These are phyloP conservation scores for Colletotrichum caudatum DNA, from an alignment of 2,329 filamentous ascomycete genomes.

Conservation along the genomic window DNA sequence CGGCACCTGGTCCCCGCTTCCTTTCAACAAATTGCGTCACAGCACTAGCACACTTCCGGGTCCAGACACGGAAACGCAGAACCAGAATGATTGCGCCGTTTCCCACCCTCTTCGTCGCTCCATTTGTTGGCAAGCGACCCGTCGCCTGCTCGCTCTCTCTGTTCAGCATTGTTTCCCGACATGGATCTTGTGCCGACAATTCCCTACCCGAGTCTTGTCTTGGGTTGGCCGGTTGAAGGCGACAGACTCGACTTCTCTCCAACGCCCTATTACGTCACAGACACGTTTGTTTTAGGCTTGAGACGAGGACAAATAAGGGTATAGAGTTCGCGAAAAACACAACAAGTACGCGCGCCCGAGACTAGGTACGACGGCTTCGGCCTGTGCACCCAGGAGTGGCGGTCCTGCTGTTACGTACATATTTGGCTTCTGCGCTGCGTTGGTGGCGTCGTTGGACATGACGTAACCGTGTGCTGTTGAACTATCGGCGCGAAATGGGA, in stretches of 20 bases:
- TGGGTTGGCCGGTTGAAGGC: background rate
- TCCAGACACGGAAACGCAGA: background rate
- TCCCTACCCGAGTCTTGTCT: background rate
- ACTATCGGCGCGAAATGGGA: constrained; percentile 20
- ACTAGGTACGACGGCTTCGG: constrained; percentile 17
- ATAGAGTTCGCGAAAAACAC: constrained; percentile 38
- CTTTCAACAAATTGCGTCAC: constrained; percentile 42
- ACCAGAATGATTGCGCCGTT: background rate
- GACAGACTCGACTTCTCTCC: background rate
- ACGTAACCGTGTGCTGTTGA: constrained; percentile 35
- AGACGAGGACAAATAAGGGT: constrained; percentile 29
- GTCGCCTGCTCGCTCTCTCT: background rate
- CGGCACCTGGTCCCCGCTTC: constrained; percentile 17
- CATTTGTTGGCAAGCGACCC: no score
- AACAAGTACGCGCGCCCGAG: constrained; percentile 16
- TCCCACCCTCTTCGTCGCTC: background rate
- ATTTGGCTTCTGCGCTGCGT: constrained; percentile 16
- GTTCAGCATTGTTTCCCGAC: background rate
- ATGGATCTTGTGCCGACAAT: background rate
- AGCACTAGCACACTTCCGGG: constrained; percentile 28
- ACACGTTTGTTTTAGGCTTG: constrained; percentile 30
- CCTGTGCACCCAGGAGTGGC: constrained; percentile 8
- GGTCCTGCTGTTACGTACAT: constrained; percentile 3
- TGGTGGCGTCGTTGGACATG: constrained; percentile 37
- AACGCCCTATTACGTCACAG: constrained; percentile 33